A percentile compares a stretch with the other conserved stretches of the same genome.
phyloP scores from a whole-genome alignment of 1,139 yeast genomes.

The Kodamaea alishanica region DNA sequence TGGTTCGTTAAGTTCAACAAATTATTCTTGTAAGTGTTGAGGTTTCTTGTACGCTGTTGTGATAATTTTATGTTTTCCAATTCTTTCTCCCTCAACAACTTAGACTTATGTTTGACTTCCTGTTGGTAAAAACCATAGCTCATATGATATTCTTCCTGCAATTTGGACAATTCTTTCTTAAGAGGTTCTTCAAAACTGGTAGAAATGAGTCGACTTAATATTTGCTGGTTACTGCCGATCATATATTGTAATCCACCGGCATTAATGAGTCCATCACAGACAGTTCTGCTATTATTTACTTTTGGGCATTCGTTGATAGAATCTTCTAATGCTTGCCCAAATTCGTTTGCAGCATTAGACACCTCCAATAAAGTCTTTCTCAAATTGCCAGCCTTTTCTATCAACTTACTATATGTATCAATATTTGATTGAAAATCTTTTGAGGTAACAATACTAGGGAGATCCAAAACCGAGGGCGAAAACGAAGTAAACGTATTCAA shows the following conservation, averaged over 20 bases:
- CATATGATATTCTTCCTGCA: conserved; percentile 35
- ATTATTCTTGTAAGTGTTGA: conserved; percentile 61
- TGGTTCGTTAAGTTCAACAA: conserved; percentile 65
- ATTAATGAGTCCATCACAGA: conserved; percentile 62
- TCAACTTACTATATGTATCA: conserved; percentile 43
- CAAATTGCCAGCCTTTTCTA: conserved; percentile 51
- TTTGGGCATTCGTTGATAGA: conserved; percentile 52
- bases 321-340: conserved; percentile 68
- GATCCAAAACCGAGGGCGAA: conserved; percentile 52
- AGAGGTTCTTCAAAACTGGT: conserved; percentile 58
- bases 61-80: conserved; percentile 54
- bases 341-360: conserved; percentile 64
- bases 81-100: conserved; percentile 52
- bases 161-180: conserved; percentile 35
- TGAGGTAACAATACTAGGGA: conserved; percentile 57
- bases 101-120: conserved; percentile 49
- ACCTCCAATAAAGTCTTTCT: conserved; percentile 47
- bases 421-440: conserved; percentile 53
- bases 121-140: conserved; percentile 53
- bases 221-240: conserved; percentile 73
- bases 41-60: conserved; percentile 54
- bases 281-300: conserved; percentile 60
- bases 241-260: conserved; percentile 79
- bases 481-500: conserved; percentile 38
- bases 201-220: conserved; percentile 56